These are phyloP conservation scores for Colletotrichum paranaense DNA, from an alignment of 2,329 filamentous ascomycete genomes.

Conservation along the genomic window DNA sequence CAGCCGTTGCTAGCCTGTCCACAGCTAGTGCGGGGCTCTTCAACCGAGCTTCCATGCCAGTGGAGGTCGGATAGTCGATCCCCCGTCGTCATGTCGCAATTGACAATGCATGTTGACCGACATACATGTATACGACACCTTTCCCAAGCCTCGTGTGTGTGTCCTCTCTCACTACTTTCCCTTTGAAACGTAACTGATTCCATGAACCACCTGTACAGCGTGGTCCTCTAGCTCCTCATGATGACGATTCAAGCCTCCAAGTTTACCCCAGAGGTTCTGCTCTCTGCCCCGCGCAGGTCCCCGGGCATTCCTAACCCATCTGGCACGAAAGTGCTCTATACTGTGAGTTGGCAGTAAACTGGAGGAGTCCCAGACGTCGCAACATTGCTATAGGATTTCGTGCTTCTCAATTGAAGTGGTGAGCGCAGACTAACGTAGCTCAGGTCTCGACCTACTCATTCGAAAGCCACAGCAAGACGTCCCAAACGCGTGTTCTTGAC, in stretches of 20 bases:
- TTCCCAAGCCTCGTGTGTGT: background rate
- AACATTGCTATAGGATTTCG: background rate
- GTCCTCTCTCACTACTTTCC: background rate
- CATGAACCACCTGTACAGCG: background rate
- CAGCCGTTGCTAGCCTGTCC: conserved; percentile 26
- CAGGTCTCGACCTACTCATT: conserved; percentile 84
- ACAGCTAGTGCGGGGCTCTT: conserved; percentile 35
- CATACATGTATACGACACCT: conserved; percentile 24
- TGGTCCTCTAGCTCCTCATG: conserved; percentile 19
- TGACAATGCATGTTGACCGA: background rate
- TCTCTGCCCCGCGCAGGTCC: conserved; percentile 80
- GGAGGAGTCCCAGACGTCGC: background rate
- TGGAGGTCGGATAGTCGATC: background rate
- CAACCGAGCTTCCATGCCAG: conserved; percentile 32
- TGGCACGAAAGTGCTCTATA: conserved; percentile 73
- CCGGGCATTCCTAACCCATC: conserved; percentile 75
- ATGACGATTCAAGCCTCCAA: conserved; percentile 79
- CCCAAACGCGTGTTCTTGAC: conserved; percentile 78
- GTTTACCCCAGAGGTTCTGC: conserved; percentile 81
- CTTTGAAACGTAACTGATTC: background rate
- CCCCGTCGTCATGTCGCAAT: background rate
- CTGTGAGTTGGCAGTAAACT: conserved; percentile 51
- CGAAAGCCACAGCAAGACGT: conserved; percentile 74
- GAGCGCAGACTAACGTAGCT: conserved; percentile 4
- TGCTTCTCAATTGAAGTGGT: background rate